phyloP scores from a whole-genome alignment of 164 flowering plant genomes.

The Tinospora cordifolia region DNA sequence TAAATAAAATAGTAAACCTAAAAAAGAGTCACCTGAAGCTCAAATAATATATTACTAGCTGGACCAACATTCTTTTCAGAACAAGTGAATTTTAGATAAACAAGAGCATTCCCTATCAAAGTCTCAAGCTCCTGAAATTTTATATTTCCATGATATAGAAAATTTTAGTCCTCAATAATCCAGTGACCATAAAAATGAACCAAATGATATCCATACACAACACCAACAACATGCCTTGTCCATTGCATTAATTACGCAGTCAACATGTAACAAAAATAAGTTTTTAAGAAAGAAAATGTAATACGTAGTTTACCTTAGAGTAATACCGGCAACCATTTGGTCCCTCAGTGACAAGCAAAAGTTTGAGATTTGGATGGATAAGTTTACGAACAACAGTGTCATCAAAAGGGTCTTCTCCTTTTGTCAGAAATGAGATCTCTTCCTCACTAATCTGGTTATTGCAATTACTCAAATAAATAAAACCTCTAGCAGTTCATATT shows the following conservation, averaged over 20 bases:
- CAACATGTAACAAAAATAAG: neutral
- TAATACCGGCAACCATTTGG: constrained; percentile 91
- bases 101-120: too few relatives aligned
- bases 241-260: neutral
- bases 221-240: neutral
- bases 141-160: too few relatives aligned
- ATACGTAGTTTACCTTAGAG: constrained; percentile 54
- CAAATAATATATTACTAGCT: too few relatives aligned
- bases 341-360: constrained; percentile 93
- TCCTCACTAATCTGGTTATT: constrained; percentile 69
- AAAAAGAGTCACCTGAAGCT: too few relatives aligned
- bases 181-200: neutral
- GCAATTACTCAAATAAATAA: constrained; percentile 1
- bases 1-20: too few relatives aligned
- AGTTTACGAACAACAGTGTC: constrained; percentile 76
- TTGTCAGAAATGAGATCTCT: constrained; percentile 70
- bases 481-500: neutral
- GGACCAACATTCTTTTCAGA: too few relatives aligned
- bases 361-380: constrained; percentile 75
- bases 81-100: too few relatives aligned
- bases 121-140: too few relatives aligned
- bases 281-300: too few relatives aligned
- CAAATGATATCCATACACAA: neutral
- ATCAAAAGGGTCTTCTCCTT: constrained; percentile 88
- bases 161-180: too few relatives aligned